Evolutionary conservation across 495 filamentous ascomycete genomes (phyloP).

Genomic region (Lophiotrema nucula): DNA sequence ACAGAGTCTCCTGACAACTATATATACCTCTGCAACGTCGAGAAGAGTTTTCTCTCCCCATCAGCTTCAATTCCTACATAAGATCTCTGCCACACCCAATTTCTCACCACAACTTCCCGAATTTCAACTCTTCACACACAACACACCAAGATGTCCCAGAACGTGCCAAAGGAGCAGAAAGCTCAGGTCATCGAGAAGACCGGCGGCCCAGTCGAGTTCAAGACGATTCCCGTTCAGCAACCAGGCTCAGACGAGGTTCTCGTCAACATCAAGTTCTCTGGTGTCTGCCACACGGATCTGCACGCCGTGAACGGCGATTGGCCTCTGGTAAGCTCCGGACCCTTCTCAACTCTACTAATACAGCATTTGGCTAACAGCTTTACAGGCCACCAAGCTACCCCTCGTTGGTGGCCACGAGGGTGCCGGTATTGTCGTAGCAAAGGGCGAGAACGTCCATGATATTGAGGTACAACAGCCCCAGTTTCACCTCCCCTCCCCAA

Average conservation of each 20-base stretch:
- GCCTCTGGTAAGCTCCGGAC: constrained; percentile 54
- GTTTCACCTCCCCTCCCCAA: too few relatives aligned
- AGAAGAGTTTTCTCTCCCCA: too few relatives aligned
- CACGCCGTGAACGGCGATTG: constrained; percentile 88
- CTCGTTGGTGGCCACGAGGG: constrained; percentile 94
- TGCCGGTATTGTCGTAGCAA: constrained; percentile 79
- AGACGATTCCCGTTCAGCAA: constrained; percentile 74
- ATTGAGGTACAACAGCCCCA: too few relatives aligned
- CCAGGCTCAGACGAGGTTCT: constrained; percentile 86
- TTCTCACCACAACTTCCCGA: not conserved
- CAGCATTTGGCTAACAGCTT: not conserved
- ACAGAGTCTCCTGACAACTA: too few relatives aligned
- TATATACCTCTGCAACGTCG: too few relatives aligned
- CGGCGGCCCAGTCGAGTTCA: constrained; percentile 72
- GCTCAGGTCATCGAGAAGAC: constrained; percentile 80
- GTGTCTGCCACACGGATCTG: constrained; percentile 83
- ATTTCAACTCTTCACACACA: not conserved
- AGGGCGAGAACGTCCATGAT: constrained; percentile 68
- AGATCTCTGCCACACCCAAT: not conserved
- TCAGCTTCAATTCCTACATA: too few relatives aligned
- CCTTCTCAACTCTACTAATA: too few relatives aligned
- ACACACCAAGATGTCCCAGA: constrained; percentile 30
- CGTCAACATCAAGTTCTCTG: constrained; percentile 87
- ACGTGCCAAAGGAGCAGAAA: constrained; percentile 75
- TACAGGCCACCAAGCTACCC: constrained; percentile 62